Evolutionary conservation across 2,329 filamentous ascomycete genomes (phyloP), one percentile per base, ranked within the genome.

Genomic region (Ceratocystis huliohia): DNA sequence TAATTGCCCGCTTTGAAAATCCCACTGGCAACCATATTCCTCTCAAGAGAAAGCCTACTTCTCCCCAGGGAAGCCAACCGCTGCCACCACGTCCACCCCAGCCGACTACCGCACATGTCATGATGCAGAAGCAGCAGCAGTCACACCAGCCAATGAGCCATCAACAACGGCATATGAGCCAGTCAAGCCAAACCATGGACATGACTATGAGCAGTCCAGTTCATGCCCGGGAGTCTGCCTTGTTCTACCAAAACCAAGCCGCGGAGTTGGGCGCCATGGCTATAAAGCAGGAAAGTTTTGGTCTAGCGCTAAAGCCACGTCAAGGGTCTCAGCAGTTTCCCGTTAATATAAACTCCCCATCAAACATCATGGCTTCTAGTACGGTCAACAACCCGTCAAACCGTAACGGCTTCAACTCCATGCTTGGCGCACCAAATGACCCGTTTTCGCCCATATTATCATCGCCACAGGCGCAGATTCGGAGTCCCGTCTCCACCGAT

Each of bases 1-100:
- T 69, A 22, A 69, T 69, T 45, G 68, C 68, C 13, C 68, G 66
- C 53, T 69, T 69, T 20, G 68, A 69, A 30, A 69, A 66, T 22
- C 62, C 41, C 46, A 20, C 53, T 25, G 64, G 59, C 28, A 62
- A 17, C 48, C 17, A n/a, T 41, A 28, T 56, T 20, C 50, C 63
- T 20, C 53, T 62, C 22, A 67, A 65, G 61, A 53, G 66, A 45
- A 67, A 67, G 6, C 62, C 50, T 25, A 50, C 53, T 8, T 61
- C 57, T 6, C 62, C 61, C 25, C 28, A 46, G 10, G 65, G 68
- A 66, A 65, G 64, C 66, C 13, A 63, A 25, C 46, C 68, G 48
- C 44, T 53, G 48, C 53, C 41, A 50, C 59, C 61, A 50, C 59
- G 64, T 61, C 53, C 48, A 15, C 25, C 66, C 22, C 64, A 65